These are phyloP conservation scores for Didymella pomorum DNA, from an alignment of 2,329 filamentous ascomycete genomes.

Conservation along the genomic window DNA sequence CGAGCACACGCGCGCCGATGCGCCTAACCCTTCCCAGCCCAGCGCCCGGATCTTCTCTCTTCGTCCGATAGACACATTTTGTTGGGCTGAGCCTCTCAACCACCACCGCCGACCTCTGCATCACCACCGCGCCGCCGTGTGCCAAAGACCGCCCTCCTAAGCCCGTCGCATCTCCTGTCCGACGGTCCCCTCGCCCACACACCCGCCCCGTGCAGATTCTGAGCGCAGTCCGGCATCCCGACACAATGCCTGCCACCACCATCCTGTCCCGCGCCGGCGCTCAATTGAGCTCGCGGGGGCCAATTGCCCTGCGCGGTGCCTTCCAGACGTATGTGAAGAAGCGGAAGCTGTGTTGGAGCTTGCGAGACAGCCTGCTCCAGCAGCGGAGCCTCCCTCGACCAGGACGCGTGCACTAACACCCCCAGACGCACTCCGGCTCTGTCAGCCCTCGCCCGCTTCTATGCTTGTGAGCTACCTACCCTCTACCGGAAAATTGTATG, in stretches of 20 bases:
- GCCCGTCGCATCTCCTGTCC: conserved; percentile 31
- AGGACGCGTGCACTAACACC: conserved; percentile 27
- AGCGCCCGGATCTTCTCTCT: background rate
- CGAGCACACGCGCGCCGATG: background rate
- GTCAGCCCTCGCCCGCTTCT: conserved; percentile 69
- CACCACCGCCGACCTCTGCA: conserved; percentile 18
- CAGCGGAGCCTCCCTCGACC: too few species aligned
- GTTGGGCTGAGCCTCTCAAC: conserved; percentile 41
- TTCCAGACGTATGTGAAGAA: conserved; percentile 49
- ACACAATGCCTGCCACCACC: conserved; percentile 63
- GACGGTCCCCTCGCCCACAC: conserved; percentile 24
- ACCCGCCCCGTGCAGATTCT: conserved; percentile 25
- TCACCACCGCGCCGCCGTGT: conserved; percentile 23
- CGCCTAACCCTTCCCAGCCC: conserved; percentile 27
- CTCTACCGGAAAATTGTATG: conserved; percentile 36
- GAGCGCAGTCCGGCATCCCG: conserved; percentile 43
- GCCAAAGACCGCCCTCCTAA: conserved; percentile 17
- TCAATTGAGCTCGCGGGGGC: conserved; percentile 53
- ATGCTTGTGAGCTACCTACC: conserved; percentile 65
- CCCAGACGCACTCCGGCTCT: conserved; percentile 60
- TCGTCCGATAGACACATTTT: conserved; percentile 36
- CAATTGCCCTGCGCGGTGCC: conserved; percentile 56
- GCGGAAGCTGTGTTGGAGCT: background rate
- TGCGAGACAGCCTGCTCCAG: background rate
- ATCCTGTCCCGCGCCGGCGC: conserved; percentile 56